phyloP scores from a whole-genome alignment of 345 rosid species.

The Boechera retrofracta region DNA sequence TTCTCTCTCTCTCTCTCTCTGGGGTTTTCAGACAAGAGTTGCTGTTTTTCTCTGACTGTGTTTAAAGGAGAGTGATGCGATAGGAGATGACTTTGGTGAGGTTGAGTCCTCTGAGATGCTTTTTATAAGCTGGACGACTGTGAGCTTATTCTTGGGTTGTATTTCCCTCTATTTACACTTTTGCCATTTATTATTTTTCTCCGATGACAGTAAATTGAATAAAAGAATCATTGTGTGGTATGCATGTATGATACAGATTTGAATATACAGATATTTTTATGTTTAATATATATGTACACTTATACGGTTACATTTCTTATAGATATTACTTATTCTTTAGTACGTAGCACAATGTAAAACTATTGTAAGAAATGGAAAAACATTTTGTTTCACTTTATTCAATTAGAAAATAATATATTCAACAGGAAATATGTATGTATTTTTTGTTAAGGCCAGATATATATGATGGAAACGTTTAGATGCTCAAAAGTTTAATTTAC shows the following conservation, averaged over 20 bases:
- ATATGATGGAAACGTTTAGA: not conserved
- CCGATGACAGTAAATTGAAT: not conserved
- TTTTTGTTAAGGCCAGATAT: not conserved
- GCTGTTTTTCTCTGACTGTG: constrained; percentile 37
- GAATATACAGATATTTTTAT: not conserved
- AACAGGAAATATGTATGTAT: not conserved
- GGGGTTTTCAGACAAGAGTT: constrained; percentile 30
- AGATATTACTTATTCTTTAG: not conserved
- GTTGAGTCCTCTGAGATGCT: constrained; percentile 40
- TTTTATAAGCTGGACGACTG: constrained; percentile 39
- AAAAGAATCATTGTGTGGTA: constrained; percentile 8
- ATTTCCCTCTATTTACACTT: constrained; percentile 26
- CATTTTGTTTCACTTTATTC: constrained; percentile 6
- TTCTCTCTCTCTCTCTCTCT: no score
- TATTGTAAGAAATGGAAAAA: not conserved
- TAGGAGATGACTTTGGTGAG: constrained; percentile 38
- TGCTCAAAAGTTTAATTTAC: not conserved
- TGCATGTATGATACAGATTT: constrained; percentile 6
- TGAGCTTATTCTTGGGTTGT: constrained; percentile 28
- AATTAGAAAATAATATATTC: not conserved
- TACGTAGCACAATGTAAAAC: not conserved
- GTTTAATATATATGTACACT: not conserved
- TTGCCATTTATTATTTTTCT: constrained; percentile 1
- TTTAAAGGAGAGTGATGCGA: constrained; percentile 33
- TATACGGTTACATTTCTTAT: not conserved